These are phyloP conservation scores for Ailanthus altissimus DNA, from an alignment of 345 rosid species.

Conservation along the genomic window DNA sequence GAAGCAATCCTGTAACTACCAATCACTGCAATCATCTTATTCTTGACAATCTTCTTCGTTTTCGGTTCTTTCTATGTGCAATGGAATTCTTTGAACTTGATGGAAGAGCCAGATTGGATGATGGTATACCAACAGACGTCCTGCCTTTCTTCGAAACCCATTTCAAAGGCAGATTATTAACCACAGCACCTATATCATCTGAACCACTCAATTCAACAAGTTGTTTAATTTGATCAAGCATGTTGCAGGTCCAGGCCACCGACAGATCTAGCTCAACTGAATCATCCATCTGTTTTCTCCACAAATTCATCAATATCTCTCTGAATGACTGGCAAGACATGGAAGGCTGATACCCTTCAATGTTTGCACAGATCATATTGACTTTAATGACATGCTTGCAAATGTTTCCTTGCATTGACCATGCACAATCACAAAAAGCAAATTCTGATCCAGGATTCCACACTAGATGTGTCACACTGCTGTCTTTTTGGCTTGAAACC, in stretches of 20 bases:
- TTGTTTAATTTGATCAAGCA: slow-evolving; percentile 77
- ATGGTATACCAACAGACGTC: slow-evolving; percentile 74
- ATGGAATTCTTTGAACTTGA: slow-evolving; percentile 33
- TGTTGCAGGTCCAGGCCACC: slow-evolving; percentile 73
- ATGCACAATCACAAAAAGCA: slow-evolving; percentile 82
- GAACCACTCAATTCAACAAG: slow-evolving; percentile 61
- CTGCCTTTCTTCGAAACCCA: slow-evolving; percentile 83
- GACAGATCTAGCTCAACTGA: slow-evolving; percentile 70
- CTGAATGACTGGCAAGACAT: slow-evolving; percentile 69
- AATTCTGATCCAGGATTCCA: slow-evolving; percentile 98
- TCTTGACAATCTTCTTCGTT: slow-evolving; percentile 53
- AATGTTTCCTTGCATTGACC: slow-evolving; percentile 92
- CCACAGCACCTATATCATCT: slow-evolving; percentile 56
- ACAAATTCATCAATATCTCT: slow-evolving; percentile 50
- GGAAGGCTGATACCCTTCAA: slow-evolving; percentile 43
- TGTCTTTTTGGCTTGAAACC: slow-evolving; percentile 69
- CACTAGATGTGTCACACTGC: slow-evolving; percentile 49
- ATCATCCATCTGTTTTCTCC: slow-evolving; percentile 75
- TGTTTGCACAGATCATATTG: slow-evolving; percentile 59
- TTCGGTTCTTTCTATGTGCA: slow-evolving; percentile 37
- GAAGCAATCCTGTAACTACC: slow-evolving; percentile 1
- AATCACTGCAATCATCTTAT: slow-evolving; percentile 34
- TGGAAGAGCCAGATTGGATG: slow-evolving; percentile 45
- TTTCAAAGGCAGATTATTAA: slow-evolving; percentile 62
- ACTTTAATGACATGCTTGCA: slow-evolving; percentile 96